Conservation (phyloP, 345 rosid genomes). For the Firmiana major region DNA sequence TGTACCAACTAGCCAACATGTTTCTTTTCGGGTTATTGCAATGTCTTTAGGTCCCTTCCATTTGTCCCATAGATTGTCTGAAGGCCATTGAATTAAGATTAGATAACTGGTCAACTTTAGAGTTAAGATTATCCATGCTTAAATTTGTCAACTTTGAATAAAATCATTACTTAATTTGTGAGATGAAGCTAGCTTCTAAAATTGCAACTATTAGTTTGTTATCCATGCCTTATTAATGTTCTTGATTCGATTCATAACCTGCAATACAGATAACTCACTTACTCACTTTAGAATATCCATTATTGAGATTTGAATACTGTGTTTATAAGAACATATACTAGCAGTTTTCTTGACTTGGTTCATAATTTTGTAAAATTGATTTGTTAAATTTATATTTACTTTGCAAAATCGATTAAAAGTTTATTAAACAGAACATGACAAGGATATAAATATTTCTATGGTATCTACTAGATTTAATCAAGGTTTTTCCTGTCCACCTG, state of each 20-base stretch:
- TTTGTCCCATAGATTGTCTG: conserved; percentile 10
- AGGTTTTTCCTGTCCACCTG: background rate
- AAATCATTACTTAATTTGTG: background rate
- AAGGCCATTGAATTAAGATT: conserved; percentile 8
- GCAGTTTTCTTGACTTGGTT: background rate
- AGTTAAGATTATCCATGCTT: background rate
- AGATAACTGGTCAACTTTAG: background rate
- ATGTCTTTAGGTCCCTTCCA: background rate
- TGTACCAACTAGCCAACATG: conserved; percentile 10
- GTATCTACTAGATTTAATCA: background rate
- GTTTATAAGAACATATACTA: background rate
- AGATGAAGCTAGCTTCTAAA: background rate
- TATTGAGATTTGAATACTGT: background rate
- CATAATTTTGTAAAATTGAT: too few relatives aligned
- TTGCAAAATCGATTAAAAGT: background rate
- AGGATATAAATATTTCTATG: background rate
- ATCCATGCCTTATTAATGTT: background rate
- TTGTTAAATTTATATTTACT: background rate
- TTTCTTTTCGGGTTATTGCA: background rate
- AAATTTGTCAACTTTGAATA: conserved; percentile 6
- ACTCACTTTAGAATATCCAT: too few relatives aligned
- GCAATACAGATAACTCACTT: too few relatives aligned
- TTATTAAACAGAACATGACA: too few relatives aligned
- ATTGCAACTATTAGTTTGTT: background rate
- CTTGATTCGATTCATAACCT: too few relatives aligned